phyloP scores from a whole-genome alignment of 352 stramenopile genomes.

The Plasmopara halstedii region DNA sequence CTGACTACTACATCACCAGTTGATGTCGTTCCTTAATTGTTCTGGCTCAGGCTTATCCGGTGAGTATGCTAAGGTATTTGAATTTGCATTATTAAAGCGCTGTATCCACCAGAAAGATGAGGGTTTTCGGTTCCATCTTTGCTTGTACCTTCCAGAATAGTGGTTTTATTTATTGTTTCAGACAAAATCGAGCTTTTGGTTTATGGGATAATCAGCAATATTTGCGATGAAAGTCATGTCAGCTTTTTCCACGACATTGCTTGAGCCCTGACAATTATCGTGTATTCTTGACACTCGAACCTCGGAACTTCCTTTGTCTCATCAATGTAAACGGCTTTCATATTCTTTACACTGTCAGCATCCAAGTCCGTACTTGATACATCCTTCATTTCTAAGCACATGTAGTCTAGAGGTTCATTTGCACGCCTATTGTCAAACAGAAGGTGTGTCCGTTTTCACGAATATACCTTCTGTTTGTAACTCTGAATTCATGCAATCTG shows the following conservation, averaged over 20 bases:
- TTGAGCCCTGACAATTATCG: conserved; percentile 60
- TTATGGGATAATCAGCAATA: conserved; percentile 31
- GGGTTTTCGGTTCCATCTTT: conserved; percentile 21
- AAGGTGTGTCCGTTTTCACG: conserved; percentile 83
- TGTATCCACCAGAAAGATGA: conserved; percentile 5
- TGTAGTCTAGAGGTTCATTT: conserved; percentile 83
- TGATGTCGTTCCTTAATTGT: no score
- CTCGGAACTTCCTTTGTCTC: conserved; percentile 82
- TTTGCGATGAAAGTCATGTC: conserved; percentile 59
- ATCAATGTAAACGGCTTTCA: conserved; percentile 85
- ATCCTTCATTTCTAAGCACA: conserved; percentile 87
- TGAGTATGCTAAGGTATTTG: no score
- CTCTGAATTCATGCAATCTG: conserved; percentile 74
- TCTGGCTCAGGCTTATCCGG: no score
- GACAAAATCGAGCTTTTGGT: conserved; percentile 25
- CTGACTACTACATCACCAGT: no score
- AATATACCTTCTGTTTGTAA: conserved; percentile 81
- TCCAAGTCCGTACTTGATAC: conserved; percentile 81
- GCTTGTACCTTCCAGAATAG: background rate
- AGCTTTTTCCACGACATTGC: conserved; percentile 74
- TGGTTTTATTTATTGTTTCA: conserved; percentile 17
- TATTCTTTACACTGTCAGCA: conserved; percentile 76
- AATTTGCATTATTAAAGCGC: conserved; percentile 71
- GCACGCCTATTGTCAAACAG: conserved; percentile 84
- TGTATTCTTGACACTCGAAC: conserved; percentile 71